Conservation (phyloP, 106 monocot genomes). For the Triglochin maritima region DNA sequence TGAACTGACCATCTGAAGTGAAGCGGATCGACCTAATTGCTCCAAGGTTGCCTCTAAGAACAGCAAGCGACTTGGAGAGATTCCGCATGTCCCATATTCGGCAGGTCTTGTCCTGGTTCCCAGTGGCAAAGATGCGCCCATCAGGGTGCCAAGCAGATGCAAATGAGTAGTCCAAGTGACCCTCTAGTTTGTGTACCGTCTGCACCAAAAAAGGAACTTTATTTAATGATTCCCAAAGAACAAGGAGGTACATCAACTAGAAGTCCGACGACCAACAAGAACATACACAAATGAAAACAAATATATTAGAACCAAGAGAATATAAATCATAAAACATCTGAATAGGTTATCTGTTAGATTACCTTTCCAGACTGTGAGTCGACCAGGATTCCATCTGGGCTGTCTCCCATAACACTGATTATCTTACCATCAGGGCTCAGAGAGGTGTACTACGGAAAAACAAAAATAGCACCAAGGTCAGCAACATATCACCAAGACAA, state of each 20-base stretch:
- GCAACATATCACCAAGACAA: too few relatives aligned
- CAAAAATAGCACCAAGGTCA: too few relatives aligned
- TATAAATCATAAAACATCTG: neutral
- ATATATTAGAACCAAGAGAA: too few relatives aligned
- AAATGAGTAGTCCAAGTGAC: constrained; percentile 39
- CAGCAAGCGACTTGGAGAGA: constrained; percentile 26
- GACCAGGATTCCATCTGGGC: constrained; percentile 11
- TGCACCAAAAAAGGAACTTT: constrained; percentile 2
- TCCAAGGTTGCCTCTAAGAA: constrained; percentile 33
- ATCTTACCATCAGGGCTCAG: constrained; percentile 29
- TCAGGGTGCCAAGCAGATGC: constrained; percentile 47
- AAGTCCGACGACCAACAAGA: too few relatives aligned
- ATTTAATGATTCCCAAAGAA: too few relatives aligned
- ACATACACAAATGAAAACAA: too few relatives aligned
- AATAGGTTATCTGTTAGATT: neutral
- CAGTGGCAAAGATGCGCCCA: constrained; percentile 33
- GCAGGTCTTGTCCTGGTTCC: constrained; percentile 49
- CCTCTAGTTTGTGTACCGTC: constrained; percentile 28
- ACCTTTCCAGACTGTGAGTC: constrained; percentile 28
- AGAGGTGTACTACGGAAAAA: constrained; percentile 21
- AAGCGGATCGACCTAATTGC: constrained; percentile 31
- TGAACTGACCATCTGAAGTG: constrained; percentile 34
- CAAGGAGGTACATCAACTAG: too few relatives aligned
- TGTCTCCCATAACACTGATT: constrained; percentile 22
- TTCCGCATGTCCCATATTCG: constrained; percentile 36